These are phyloP conservation scores for Mortierella antarctica DNA, from an alignment of 192 early-diverging fungal genomes.

Conservation along the genomic window DNA sequence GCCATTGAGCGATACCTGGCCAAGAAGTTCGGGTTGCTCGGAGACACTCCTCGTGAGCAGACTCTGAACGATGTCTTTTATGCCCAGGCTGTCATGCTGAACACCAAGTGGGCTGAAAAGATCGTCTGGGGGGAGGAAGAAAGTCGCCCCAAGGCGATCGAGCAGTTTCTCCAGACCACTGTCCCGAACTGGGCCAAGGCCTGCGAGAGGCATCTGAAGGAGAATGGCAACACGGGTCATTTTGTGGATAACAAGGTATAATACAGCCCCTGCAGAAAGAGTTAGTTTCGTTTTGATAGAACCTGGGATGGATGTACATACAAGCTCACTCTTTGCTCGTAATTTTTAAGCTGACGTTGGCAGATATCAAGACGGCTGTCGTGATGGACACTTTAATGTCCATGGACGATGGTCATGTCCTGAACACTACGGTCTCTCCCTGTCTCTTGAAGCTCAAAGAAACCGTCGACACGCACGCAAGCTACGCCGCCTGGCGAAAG, in stretches of 20 bases:
- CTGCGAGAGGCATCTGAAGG: slow-evolving; percentile 2
- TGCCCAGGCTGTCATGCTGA: neutral
- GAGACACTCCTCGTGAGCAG: slow-evolving; percentile 20
- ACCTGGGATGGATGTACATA: too few relatives aligned
- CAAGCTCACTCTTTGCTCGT: neutral
- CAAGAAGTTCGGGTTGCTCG: slow-evolving; percentile 39
- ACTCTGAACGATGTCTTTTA: slow-evolving; percentile 46
- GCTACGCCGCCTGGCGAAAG: slow-evolving; percentile 3
- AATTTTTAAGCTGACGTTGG: neutral
- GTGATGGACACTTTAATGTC: slow-evolving; percentile 2
- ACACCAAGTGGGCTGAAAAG: neutral
- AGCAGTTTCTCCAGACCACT: neutral
- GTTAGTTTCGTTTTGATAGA: neutral
- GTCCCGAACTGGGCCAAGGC: neutral
- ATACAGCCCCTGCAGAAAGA: neutral
- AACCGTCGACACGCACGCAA: slow-evolving; percentile 4
- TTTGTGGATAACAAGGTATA: slow-evolving; percentile 16
- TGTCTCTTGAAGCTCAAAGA: slow-evolving; percentile 8
- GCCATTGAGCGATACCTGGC: slow-evolving; percentile 63
- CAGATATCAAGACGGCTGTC: slow-evolving; percentile 5
- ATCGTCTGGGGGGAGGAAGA: neutral
- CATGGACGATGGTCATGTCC: neutral
- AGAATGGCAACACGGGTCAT: slow-evolving; percentile 9
- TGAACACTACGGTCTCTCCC: neutral
- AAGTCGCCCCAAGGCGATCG: neutral